Evolutionary conservation across 305 asterid genomes (phyloP).

Genomic region (Fraxinus velutina): DNA sequence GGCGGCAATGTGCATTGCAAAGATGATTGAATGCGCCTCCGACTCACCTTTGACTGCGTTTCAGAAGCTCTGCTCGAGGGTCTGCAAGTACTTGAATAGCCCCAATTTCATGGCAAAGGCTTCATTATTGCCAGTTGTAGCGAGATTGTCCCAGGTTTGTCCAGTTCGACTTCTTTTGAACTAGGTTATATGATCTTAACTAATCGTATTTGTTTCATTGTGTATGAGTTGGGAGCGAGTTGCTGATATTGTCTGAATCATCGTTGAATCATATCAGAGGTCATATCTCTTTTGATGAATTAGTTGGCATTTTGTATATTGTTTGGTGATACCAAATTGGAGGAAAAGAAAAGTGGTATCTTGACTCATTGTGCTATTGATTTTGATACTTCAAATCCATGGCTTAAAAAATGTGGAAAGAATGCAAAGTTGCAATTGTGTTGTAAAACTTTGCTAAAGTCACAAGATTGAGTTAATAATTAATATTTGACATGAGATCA

Average conservation of each 20-base stretch:
- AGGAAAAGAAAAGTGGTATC: not conserved
- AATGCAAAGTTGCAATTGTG: not conserved
- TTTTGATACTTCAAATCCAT: constrained; percentile 12
- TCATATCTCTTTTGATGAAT: not conserved
- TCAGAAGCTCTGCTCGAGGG: constrained; percentile 83
- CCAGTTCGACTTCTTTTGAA: constrained; percentile 9
- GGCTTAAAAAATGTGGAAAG: constrained; percentile 2
- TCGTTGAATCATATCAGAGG: not conserved
- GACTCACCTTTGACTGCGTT: constrained; percentile 59
- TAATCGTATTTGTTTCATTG: constrained; percentile 2
- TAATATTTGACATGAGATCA: constrained; percentile 2
- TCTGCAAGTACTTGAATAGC: constrained; percentile 73
- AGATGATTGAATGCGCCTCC: constrained; percentile 76
- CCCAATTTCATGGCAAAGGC: constrained; percentile 89
- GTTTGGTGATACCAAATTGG: constrained; percentile 14
- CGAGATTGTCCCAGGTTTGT: constrained; percentile 87
- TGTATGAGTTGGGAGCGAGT: not conserved
- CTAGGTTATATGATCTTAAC: constrained; percentile 1
- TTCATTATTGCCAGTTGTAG: constrained; percentile 72
- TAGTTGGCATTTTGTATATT: constrained; percentile 7
- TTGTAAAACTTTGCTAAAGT: not conserved
- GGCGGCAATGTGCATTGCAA: constrained; percentile 84
- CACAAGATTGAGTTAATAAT: constrained; percentile 16
- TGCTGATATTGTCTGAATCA: not conserved
- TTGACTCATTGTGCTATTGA: constrained; percentile 6